Base-by-base conservation (phyloP, 2,329 filamentous ascomycete genomes). In the Harringtonia lauricola region DNA sequence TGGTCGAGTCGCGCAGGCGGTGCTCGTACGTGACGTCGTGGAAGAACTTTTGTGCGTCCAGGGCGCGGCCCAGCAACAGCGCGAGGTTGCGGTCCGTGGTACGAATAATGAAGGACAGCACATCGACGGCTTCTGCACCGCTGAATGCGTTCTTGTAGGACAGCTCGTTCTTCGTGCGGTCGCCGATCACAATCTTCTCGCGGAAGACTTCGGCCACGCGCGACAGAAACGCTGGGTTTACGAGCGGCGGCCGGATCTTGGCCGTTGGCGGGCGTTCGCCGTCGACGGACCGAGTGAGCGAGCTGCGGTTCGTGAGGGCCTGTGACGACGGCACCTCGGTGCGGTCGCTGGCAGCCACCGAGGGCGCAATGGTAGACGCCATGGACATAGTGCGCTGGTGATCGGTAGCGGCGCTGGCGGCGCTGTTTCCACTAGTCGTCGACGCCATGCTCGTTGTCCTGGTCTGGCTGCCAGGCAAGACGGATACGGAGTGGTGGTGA, bases 1-100 rank as follows among this genome's bases (percentile, higher is more conserved):
- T 83, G 34, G 82, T 78, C n/a, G 90, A 94, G 63, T 98, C 92
- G 63, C 92, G 84, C 55, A 98, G 68, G 39, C 92, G 79, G 63
- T 98, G 92, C 55, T 95, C 90, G 63, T 98, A 98, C 1, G 90
- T 95, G 41, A 96, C 92, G 71, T 98, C 92, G 66, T 98, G 92
- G 60, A 98, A 98, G 67, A 95, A 95, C 61, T 96, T 96, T 59
- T 98, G 92, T 21, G 92, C 92, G 64, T 98, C 92, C 48, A 98
- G 68, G 35, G 92, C 88, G 58, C 92, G 79, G 49, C 92, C 92
- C 15, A 98, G 70, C 10, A 98, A 76, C 39, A 98, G 70, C 12
- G 92, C 92, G 48, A 98, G 70, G 59, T 98, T 98, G 47, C 92
- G 79, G 63, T 98, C 92, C 1, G 87, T 95, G 2, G 92, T 98